phyloP scores from a whole-genome alignment of 441 rosid genomes.

The Gossypium schwendimanii region DNA sequence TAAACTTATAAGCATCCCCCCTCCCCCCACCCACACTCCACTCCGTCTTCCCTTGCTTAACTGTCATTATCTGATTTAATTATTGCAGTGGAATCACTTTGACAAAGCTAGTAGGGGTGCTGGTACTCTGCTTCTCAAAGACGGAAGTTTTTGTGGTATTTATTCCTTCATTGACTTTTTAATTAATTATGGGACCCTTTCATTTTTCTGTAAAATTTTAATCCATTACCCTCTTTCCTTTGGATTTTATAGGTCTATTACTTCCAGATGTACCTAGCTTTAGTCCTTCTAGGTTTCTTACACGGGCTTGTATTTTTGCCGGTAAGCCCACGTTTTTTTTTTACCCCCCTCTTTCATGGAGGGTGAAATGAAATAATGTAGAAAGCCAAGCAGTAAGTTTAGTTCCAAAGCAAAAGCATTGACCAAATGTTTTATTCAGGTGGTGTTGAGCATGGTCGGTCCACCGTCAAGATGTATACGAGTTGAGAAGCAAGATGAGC shows the following conservation, averaged over 20 bases:
- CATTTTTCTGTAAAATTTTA: not conserved
- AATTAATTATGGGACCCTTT: not conserved
- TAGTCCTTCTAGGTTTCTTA: slow-evolving; percentile 91
- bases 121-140: slow-evolving; percentile 91
- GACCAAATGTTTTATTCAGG: slow-evolving; percentile 36
- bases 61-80: not conserved
- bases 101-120: slow-evolving; percentile 91
- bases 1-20: not conserved
- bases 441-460: slow-evolving; percentile 82
- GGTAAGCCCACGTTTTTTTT: slow-evolving; percentile 37
- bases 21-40: not conserved
- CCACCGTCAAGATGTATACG: slow-evolving; percentile 76
- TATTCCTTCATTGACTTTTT: slow-evolving; percentile 8
- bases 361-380: not conserved
- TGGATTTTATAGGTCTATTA: slow-evolving; percentile 66
- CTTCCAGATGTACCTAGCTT: slow-evolving; percentile 92
- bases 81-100: slow-evolving; percentile 84
- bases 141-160: slow-evolving; percentile 94
- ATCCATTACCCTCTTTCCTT: not conserved
- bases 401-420: not conserved
- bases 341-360: not conserved
- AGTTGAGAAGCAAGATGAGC: slow-evolving; percentile 54
- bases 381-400: not conserved
- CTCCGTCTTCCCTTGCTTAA: not conserved
- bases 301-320: slow-evolving; percentile 94